These are phyloP conservation scores for Cladosporium austrohemisphaericum DNA, from an alignment of 2,329 filamentous ascomycete genomes.

Conservation along the genomic window DNA sequence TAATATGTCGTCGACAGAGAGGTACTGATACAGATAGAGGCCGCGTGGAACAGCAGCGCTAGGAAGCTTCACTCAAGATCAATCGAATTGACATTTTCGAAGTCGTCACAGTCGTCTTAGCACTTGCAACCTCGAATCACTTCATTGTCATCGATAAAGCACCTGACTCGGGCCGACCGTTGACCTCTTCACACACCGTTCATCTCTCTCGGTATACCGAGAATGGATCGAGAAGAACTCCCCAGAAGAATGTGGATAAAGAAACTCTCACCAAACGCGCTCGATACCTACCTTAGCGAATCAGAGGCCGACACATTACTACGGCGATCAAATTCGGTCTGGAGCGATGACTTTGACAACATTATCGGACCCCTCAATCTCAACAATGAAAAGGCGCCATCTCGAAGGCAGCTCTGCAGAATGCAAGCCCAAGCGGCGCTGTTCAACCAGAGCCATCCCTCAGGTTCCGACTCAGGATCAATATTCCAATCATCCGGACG, in stretches of 20 bases:
- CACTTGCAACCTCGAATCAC: too few relatives aligned
- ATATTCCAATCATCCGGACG: background rate
- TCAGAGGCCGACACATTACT: background rate
- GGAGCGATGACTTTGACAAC: constrained; percentile 14
- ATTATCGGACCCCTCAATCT: background rate
- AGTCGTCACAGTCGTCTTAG: too few relatives aligned
- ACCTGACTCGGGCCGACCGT: too few relatives aligned
- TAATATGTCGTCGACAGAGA: too few relatives aligned
- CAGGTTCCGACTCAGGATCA: background rate
- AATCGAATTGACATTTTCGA: too few relatives aligned
- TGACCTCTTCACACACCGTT: too few relatives aligned
- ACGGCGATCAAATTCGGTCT: background rate
- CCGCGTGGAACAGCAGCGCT: too few relatives aligned
- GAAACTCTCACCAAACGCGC: background rate
- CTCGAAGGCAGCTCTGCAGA: constrained; percentile 2
- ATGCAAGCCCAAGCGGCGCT: background rate
- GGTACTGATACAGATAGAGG: too few relatives aligned
- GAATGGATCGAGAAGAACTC: constrained; percentile 10
- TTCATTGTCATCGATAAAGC: too few relatives aligned
- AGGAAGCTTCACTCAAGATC: too few relatives aligned
- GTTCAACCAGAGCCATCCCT: background rate
- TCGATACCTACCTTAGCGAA: background rate
- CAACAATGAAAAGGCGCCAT: background rate
- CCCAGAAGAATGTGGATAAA: constrained; percentile 3
- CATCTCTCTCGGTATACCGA: too few relatives aligned